Evolutionary conservation across 768 basidiomycete species (phyloP).

Genomic region (Phaeotremella skinneri): DNA sequence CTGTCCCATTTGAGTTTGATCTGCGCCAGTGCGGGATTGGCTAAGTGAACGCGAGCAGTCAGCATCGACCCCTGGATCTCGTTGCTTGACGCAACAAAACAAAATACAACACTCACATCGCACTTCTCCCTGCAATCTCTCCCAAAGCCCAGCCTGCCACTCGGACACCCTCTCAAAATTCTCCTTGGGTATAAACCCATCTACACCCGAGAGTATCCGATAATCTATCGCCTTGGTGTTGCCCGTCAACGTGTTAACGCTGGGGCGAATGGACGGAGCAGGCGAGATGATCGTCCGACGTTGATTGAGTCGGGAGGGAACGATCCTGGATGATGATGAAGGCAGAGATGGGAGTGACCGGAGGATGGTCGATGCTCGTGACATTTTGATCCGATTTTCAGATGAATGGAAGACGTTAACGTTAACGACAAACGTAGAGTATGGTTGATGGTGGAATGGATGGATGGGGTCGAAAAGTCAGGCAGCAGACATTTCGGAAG

Average conservation of each 20-base stretch:
- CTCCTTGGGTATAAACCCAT: slow-evolving; percentile 33
- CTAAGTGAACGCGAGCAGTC: slow-evolving; percentile 10
- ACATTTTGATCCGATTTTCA: too few relatives aligned
- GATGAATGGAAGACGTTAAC: too few relatives aligned
- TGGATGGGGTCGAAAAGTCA: too few relatives aligned
- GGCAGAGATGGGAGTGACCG: background rate
- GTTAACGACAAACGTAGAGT: too few relatives aligned
- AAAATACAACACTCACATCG: slow-evolving; percentile 39
- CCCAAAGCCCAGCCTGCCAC: slow-evolving; percentile 48
- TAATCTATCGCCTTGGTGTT: slow-evolving; percentile 35
- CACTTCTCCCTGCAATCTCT: slow-evolving; percentile 45
- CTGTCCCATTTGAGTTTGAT: slow-evolving; percentile 44
- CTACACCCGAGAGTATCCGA: slow-evolving; percentile 30
- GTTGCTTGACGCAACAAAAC: background rate
- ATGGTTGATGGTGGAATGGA: too few relatives aligned
- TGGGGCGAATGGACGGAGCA: background rate
- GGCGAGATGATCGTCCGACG: slow-evolving; percentile 3
- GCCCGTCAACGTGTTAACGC: slow-evolving; percentile 10
- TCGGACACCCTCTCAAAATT: slow-evolving; percentile 40
- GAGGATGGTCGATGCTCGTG: too few relatives aligned
- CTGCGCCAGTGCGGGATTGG: slow-evolving; percentile 37
- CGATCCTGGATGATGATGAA: slow-evolving; percentile 4
- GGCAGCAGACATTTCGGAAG: too few relatives aligned
- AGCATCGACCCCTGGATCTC: background rate
- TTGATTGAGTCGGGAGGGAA: background rate